Percentiles rank a stretch among this genome's conserved stretches.
Conservation (phyloP, 2,329 filamentous ascomycete genomes). For the Calonectria crousiana region DNA sequence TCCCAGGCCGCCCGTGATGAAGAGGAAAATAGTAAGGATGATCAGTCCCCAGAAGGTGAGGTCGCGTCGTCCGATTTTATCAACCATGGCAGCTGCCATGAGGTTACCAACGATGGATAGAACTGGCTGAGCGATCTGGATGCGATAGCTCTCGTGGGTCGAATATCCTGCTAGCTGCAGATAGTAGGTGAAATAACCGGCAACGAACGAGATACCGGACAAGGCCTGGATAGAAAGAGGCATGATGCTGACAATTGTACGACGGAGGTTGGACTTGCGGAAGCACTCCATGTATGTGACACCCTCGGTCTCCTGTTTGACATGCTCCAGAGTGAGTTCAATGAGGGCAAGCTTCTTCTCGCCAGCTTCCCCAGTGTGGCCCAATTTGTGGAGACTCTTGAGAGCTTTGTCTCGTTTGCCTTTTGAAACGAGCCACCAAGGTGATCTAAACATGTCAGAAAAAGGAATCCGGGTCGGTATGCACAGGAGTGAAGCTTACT, state of each 20-base stretch:
- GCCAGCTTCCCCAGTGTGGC: neutral
- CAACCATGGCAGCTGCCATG: slow-evolving; percentile 26
- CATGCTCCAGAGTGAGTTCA: slow-evolving; percentile 23
- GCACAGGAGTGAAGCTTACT: neutral
- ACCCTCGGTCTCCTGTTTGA: slow-evolving; percentile 19
- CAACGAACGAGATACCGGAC: slow-evolving; percentile 25
- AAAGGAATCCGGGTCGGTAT: fast-evolving
- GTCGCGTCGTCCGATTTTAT: slow-evolving; percentile 24
- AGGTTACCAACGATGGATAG: neutral
- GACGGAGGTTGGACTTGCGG: slow-evolving; percentile 30
- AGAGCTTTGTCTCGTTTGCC: slow-evolving; percentile 14
- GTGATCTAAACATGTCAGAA: slow-evolving; percentile 9
- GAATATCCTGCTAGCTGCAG: slow-evolving; percentile 13
- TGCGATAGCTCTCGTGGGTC: neutral
- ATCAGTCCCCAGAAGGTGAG: slow-evolving; percentile 28
- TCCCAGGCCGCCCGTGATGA: slow-evolving; percentile 23
- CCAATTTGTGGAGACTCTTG: slow-evolving; percentile 9
- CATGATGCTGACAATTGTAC: slow-evolving; percentile 30
- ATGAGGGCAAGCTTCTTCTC: slow-evolving; percentile 24
- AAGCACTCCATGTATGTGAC: slow-evolving; percentile 32
- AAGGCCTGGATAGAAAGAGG: slow-evolving; percentile 22
- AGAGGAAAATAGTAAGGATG: slow-evolving; percentile 23
- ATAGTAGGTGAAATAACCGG: slow-evolving; percentile 29
- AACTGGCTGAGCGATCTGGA: neutral
- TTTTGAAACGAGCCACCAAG: slow-evolving; percentile 30